A percentile compares a stretch with the other conserved stretches of the same genome.
phyloP scores from a whole-genome alignment of 2,329 filamentous ascomycete species.

The Periglandula ipomoeae region DNA sequence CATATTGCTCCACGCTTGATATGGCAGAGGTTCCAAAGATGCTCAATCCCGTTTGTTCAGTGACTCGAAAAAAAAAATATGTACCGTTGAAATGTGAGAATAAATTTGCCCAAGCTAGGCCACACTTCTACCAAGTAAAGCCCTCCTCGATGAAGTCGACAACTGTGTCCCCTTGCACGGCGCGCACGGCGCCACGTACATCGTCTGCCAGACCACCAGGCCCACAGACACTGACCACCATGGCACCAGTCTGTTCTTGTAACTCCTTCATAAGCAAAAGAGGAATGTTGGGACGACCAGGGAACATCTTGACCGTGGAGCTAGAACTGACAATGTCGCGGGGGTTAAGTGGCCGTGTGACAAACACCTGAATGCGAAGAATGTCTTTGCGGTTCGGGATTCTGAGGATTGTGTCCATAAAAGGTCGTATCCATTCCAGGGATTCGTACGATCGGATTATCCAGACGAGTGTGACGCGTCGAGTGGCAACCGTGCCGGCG shows the following conservation, averaged over 20 bases:
- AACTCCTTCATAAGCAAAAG: constrained; percentile 76
- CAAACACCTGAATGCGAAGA: constrained; percentile 78
- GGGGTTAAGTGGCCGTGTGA: constrained; percentile 79
- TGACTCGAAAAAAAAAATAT: neutral
- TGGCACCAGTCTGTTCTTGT: constrained; percentile 72
- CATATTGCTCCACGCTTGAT: constrained; percentile 2
- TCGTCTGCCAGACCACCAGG: constrained; percentile 68
- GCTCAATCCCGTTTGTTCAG: neutral
- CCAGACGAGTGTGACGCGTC: constrained; percentile 80
- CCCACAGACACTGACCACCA: constrained; percentile 77
- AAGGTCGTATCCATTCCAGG: constrained; percentile 87
- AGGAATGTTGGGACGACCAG: constrained; percentile 75
- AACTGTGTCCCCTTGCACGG: constrained; percentile 51
- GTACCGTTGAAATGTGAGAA: neutral
- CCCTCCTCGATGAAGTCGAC: constrained; percentile 72
- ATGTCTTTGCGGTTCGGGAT: constrained; percentile 76
- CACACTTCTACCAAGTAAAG: constrained; percentile 51
- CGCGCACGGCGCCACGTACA: constrained; percentile 58
- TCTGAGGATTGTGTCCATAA: constrained; percentile 64
- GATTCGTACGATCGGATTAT: constrained; percentile 83
- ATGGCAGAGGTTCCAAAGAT: neutral
- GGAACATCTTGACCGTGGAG: constrained; percentile 81
- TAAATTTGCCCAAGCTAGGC: constrained; percentile 1
- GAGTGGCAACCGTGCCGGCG: constrained; percentile 65
- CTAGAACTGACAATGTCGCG: constrained; percentile 71